Base-by-base conservation (phyloP, 805 yeast species). In the Cyberlindnera nakhonratchasimensis region DNA sequence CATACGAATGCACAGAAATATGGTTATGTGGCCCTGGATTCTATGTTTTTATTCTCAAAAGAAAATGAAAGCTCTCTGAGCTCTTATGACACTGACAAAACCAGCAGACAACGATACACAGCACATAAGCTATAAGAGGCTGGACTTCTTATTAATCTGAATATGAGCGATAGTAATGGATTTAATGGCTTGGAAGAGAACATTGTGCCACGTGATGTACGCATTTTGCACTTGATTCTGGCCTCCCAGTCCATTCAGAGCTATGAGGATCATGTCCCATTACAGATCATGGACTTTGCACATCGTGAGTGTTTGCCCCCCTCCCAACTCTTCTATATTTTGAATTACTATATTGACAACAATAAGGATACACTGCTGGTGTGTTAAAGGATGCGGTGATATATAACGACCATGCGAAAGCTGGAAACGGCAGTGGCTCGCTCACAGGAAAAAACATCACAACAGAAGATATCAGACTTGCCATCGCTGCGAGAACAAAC, bases 251-350 rank as follows among this genome's bases (percentile, higher is more conserved):
- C 95, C 2, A 86, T 93, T 21, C 86, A 84, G 43, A 79, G 84
- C 46, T 93, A 91, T 64, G 96, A 93, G 61, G 98, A 93, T 58
- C 95, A 89, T 44, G 98, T 93, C 3, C 96, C 98, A 1, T 64
- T 95, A 19, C 98, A 93, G 62, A 71, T 93, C 44, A 88, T 95
- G 96, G 99, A 93, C 62, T 93, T 93, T 69, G 98, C 99, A 12
- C 83, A 86, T 64, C 65, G 82, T 66, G 51, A 50, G 71, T 66
- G 5, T 31, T 8, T 20, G 6, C 16, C 6, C 11, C 7, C 6
- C 17, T 16, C 7, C 11, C 11, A 19, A 29, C 16, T 28, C 13
- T 5, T 10, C 16, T 7, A 17, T 12, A 4, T 18, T 25, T 5
- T 12, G 29, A 14, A 23, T 4, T n/a, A 12, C 13, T 21, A 12